Conservation (phyloP, 768 basidiomycete species). For the Trametes coccinea region DNA sequence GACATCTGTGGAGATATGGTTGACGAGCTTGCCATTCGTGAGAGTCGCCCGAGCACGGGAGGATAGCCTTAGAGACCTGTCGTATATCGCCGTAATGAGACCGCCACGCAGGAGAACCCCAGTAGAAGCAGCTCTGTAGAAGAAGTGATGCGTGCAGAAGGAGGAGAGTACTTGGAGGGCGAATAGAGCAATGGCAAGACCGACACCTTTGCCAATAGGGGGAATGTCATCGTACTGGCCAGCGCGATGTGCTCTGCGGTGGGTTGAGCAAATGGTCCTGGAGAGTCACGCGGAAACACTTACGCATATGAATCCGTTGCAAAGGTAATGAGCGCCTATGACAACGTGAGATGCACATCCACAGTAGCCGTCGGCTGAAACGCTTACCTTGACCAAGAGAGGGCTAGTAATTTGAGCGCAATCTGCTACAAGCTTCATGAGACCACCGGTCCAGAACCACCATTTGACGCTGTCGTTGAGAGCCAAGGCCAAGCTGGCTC, state of each 20-base stretch:
- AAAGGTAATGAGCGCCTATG: conserved; percentile 77
- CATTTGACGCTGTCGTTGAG: conserved; percentile 78
- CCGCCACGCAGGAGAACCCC: conserved; percentile 85
- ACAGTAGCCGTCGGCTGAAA: background rate
- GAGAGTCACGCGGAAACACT: background rate
- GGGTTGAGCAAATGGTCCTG: background rate
- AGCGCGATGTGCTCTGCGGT: conserved; percentile 26
- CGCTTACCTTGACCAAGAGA: conserved; percentile 71
- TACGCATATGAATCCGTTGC: conserved; percentile 59
- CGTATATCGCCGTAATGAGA: conserved; percentile 85
- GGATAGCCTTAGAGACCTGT: conserved; percentile 72
- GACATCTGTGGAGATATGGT: conserved; percentile 91
- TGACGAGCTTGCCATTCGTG: conserved; percentile 87
- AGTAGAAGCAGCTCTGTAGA: conserved; percentile 69
- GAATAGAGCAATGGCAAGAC: conserved; percentile 70
- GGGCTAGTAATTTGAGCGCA: conserved; percentile 74
- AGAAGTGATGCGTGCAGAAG: conserved; percentile 77
- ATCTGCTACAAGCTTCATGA: conserved; percentile 62
- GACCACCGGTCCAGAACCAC: conserved; percentile 76
- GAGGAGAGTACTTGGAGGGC: conserved; percentile 67
- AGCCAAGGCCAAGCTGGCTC: conserved; percentile 63
- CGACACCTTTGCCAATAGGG: conserved; percentile 61
- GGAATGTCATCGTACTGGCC: conserved; percentile 36
- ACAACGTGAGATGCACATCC: background rate
- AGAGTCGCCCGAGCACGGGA: conserved; percentile 77